A percentile compares a stretch with the other conserved stretches of the same genome.
Evolutionary conservation across 192 early-diverging fungal species (phyloP).

Genomic region (Borealophlyctis nickersoniae): DNA sequence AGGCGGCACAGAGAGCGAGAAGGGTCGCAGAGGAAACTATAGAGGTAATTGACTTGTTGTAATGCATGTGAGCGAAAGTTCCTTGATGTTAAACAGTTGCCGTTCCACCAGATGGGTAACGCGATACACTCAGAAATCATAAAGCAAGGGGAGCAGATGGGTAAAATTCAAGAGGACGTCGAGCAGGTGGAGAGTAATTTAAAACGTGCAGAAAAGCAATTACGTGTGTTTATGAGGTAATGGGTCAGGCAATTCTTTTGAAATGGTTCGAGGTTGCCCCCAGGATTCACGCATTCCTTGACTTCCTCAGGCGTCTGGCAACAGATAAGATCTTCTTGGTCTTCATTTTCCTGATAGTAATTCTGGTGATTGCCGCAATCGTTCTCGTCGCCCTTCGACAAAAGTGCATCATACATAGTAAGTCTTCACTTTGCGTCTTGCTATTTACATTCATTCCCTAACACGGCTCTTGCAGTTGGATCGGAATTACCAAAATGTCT

Average conservation of each 20-base stretch:
- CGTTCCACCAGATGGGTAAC: conserved; percentile 39
- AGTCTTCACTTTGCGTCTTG: no score
- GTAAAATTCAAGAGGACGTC: conserved; percentile 46
- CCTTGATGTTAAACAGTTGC: not conserved
- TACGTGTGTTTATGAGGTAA: conserved; percentile 55
- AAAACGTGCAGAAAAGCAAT: conserved; percentile 57
- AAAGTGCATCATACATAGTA: conserved; percentile 32
- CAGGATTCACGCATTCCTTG: not conserved
- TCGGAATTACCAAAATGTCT: no score
- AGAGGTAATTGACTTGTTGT: no score
- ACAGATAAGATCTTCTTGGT: conserved; percentile 58
- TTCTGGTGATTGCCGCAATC: conserved; percentile 51
- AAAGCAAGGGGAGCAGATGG: conserved; percentile 55
- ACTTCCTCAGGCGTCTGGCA: conserved; percentile 44
- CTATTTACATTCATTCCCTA: no score
- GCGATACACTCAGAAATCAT: conserved; percentile 45
- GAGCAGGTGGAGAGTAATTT: conserved; percentile 54
- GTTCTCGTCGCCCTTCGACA: conserved; percentile 43
- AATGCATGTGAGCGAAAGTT: not conserved
- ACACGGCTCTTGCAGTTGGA: no score
- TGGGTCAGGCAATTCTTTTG: not conserved
- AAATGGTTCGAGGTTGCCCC: not conserved
- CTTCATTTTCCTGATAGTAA: conserved; percentile 55
- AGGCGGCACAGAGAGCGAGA: conserved; percentile 40
- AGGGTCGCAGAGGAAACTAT: conserved; percentile 49